These are phyloP conservation scores for Emmonsiellopsis sp. DNA, from an alignment of 2,329 filamentous ascomycete species.

Conservation along the genomic window DNA sequence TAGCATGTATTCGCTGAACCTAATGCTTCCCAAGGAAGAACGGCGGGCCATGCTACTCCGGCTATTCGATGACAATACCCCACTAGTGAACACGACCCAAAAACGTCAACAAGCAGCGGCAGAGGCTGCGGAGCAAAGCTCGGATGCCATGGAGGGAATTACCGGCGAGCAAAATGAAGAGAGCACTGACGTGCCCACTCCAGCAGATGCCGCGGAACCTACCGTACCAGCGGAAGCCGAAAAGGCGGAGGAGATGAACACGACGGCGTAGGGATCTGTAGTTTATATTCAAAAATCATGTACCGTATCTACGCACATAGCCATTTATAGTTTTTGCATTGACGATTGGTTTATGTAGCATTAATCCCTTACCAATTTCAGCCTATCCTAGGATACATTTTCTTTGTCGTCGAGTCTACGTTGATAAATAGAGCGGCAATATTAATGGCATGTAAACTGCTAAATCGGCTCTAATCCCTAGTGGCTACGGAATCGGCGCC, in stretches of 20 bases:
- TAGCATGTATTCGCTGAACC: slow-evolving; percentile 80
- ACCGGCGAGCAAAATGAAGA: not conserved
- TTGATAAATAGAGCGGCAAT: no score
- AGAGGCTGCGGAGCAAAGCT: slow-evolving; percentile 7
- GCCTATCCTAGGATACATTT: no score
- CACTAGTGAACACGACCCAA: slow-evolving; percentile 57
- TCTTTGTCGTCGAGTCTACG: no score
- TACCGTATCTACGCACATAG: no score
- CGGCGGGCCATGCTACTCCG: slow-evolving; percentile 83
- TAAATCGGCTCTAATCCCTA: no score
- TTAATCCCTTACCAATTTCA: no score
- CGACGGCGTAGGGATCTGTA: not conserved
- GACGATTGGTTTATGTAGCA: no score
- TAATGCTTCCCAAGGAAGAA: slow-evolving; percentile 98
- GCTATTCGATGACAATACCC: slow-evolving; percentile 81
- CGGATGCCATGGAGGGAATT: not conserved
- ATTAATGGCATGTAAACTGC: no score
- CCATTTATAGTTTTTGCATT: no score
- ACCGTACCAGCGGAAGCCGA: not conserved
- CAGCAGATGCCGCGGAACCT: slow-evolving; percentile 1
- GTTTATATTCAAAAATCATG: no score
- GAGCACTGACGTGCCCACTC: slow-evolving; percentile 1
- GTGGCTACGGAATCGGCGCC: no score
- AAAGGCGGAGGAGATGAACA: not conserved
- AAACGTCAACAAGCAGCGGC: slow-evolving; percentile 17